Evolutionary conservation across 1,284 basidiomycete genomes (phyloP).

Genomic region (Ustanciosporium gigantosporum): DNA sequence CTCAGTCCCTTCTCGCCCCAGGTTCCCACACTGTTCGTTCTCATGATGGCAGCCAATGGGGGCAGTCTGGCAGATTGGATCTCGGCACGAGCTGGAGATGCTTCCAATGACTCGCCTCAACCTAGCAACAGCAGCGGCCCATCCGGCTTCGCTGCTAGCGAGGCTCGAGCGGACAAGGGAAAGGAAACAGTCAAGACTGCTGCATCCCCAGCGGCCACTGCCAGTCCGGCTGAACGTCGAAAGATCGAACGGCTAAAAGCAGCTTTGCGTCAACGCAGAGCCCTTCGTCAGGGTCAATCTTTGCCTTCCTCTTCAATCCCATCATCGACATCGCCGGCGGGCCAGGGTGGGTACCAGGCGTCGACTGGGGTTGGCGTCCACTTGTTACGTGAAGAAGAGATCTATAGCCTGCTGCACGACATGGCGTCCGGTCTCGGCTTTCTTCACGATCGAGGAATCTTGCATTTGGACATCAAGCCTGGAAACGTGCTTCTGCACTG

Average conservation of each 20-base stretch:
- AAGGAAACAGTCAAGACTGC: not conserved
- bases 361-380: constrained; percentile 33
- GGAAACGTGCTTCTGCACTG: constrained; percentile 89
- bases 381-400: constrained; percentile 53
- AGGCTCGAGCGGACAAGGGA: too few species aligned
- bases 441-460: constrained; percentile 62
- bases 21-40: constrained; percentile 55
- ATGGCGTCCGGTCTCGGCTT: constrained; percentile 53
- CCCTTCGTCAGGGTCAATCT: constrained; percentile 1
- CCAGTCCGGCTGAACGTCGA: not conserved
- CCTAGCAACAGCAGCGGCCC: constrained; percentile 1
- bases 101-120: not conserved
- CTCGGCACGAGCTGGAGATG: constrained; percentile 32
- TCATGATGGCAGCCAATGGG: constrained; percentile 60
- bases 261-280: constrained; percentile 33
- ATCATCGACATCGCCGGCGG: not conserved
- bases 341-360: not conserved
- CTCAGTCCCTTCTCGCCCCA: constrained; percentile 41
- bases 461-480: constrained; percentile 90
- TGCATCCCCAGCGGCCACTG: not conserved
- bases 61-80: constrained; percentile 58
- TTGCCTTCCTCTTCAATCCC: too few species aligned
- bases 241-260: constrained; percentile 38
- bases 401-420: constrained; percentile 46
- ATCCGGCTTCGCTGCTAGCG: too few species aligned